Evolutionary conservation across 1,284 basidiomycete genomes (phyloP).

Genomic region (Boletus austroedulis): DNA sequence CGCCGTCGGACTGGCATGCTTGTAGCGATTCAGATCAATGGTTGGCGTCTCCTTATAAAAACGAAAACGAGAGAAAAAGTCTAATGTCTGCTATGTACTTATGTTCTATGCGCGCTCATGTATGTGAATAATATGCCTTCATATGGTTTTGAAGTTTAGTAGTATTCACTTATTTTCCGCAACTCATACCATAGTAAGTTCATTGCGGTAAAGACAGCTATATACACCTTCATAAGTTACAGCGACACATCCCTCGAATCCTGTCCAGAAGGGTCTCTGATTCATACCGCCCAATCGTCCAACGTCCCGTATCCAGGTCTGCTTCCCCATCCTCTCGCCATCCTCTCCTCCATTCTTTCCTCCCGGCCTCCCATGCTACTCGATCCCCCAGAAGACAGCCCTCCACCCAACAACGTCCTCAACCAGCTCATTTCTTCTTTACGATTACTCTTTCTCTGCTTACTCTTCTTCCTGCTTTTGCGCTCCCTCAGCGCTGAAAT

Average conservation of each 20-base stretch:
- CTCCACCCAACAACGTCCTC: conserved; percentile 45
- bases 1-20: conserved; percentile 31
- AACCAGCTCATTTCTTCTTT: conserved; percentile 46
- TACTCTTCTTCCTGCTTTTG: conserved; percentile 28
- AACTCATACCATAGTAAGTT: too few relatives aligned
- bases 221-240: conserved; percentile 26
- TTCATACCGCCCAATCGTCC: conserved; percentile 58
- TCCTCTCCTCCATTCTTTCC: conserved; percentile 50
- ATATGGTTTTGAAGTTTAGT: not conserved
- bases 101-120: conserved; percentile 8
- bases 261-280: not conserved
- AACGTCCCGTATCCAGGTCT: conserved; percentile 46
- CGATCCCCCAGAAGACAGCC: conserved; percentile 26
- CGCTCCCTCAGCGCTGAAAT: conserved; percentile 29
- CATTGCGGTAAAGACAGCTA: conserved; percentile 3
- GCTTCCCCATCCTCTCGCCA: conserved; percentile 47
- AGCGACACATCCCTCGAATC: not conserved
- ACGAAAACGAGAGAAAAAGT: not conserved
- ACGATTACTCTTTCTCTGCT: conserved; percentile 20
- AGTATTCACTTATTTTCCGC: too few relatives aligned
- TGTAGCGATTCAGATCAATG: conserved; percentile 29
- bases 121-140: conserved; percentile 20
- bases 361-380: conserved; percentile 37
- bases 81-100: too few relatives aligned
- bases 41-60: not conserved